phyloP scores from a whole-genome alignment of 140 eudicot species.

The Bidens hawaiensis region DNA sequence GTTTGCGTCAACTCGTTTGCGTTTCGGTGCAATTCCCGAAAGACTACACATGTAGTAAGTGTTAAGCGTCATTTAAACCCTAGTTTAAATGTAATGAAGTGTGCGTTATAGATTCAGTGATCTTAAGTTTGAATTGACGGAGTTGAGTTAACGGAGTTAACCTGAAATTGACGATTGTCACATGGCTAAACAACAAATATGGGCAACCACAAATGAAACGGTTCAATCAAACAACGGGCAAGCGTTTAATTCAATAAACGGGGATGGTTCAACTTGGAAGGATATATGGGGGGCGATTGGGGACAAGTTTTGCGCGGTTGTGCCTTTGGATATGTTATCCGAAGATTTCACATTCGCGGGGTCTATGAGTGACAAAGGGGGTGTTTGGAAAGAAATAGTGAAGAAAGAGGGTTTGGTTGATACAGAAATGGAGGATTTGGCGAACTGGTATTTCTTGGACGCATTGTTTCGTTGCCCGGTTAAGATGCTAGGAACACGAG shows the following conservation, averaged over 20 bases:
- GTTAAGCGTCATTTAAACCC: too few species aligned
- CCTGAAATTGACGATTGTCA: constrained; percentile 86
- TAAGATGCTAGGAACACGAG: constrained; percentile 66
- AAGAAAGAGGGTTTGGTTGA: constrained; percentile 50
- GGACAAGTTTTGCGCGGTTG: constrained; percentile 44
- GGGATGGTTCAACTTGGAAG: constrained; percentile 66
- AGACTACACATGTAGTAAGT: too few species aligned
- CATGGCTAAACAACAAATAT: constrained; percentile 87
- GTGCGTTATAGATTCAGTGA: too few species aligned
- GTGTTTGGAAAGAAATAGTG: constrained; percentile 69
- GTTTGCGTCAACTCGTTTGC: too few species aligned
- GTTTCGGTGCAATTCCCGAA: too few species aligned
- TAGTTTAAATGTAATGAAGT: too few species aligned
- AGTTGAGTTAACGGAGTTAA: too few species aligned
- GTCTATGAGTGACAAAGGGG: constrained; percentile 56
- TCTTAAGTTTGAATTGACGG: too few species aligned
- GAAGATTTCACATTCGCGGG: constrained; percentile 37
- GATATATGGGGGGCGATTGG: constrained; percentile 73
- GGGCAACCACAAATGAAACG: constrained; percentile 57
- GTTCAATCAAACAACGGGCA: constrained; percentile 37
- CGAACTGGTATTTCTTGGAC: constrained; percentile 76
- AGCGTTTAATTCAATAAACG: constrained; percentile 77
- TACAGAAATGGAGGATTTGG: constrained; percentile 66
- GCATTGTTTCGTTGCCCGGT: constrained; percentile 62
- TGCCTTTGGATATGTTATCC: constrained; percentile 35